phyloP scores from a whole-genome alignment of 2,329 filamentous ascomycete genomes.

The Trichoderma sp. region DNA sequence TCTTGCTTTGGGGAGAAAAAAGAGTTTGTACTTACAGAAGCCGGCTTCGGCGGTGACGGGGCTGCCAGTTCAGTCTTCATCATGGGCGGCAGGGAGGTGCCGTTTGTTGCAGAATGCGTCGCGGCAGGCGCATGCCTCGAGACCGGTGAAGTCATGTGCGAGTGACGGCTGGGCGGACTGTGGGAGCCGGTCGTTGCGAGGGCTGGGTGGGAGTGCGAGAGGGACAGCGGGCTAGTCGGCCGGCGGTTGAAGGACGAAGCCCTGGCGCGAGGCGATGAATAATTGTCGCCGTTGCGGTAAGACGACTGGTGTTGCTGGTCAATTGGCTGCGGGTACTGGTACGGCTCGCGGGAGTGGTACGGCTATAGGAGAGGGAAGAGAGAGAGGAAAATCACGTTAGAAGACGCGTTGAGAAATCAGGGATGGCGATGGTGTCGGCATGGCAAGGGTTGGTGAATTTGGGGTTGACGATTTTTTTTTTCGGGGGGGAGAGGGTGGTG shows the following conservation, averaged over 20 bases:
- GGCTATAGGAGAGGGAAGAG: conserved; percentile 24
- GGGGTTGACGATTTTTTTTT: conserved; percentile 1
- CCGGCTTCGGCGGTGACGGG: conserved; percentile 41
- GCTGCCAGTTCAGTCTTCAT: conserved; percentile 42
- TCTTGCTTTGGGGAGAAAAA: background rate
- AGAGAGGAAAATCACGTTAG: conserved; percentile 27
- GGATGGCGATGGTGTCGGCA: conserved; percentile 10
- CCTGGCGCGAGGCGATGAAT: conserved; percentile 48
- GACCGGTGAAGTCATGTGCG: conserved; percentile 49
- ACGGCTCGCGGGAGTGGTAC: conserved; percentile 49
- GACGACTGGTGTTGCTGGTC: conserved; percentile 44
- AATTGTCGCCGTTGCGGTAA: conserved; percentile 48
- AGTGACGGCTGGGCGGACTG: conserved; percentile 42
- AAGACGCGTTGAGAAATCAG: conserved; percentile 22
- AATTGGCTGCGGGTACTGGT: conserved; percentile 45
- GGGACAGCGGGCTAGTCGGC: conserved; percentile 51
- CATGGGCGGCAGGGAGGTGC: conserved; percentile 37
- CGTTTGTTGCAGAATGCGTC: conserved; percentile 42
- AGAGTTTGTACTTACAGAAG: conserved; percentile 24
- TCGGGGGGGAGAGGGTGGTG: background rate
- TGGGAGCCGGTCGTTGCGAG: conserved; percentile 42
- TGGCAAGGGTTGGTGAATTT: conserved; percentile 14
- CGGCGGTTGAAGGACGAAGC: conserved; percentile 40
- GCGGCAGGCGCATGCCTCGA: conserved; percentile 44
- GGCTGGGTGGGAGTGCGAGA: conserved; percentile 50